Conservation (phyloP, 352 stramenopile species). For the Stramenopiles sp. region DNA sequence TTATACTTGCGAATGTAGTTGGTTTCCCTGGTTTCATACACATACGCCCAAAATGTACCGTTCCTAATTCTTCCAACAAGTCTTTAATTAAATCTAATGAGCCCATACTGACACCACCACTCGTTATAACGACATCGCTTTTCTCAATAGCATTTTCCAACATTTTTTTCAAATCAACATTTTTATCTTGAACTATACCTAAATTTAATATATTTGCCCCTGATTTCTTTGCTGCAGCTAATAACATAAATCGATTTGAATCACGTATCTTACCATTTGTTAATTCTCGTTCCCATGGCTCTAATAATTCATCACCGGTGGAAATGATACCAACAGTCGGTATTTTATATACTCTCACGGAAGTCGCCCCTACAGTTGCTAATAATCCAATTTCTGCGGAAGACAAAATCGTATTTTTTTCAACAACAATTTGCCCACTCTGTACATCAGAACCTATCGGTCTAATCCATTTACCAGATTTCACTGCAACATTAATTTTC, state of each 20-base stretch:
- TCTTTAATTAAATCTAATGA: slow-evolving; percentile 15
- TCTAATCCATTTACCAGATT: slow-evolving; percentile 46
- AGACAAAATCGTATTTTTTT: slow-evolving; percentile 41
- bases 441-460: slow-evolving; percentile 70
- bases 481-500: slow-evolving; percentile 38
- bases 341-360: slow-evolving; percentile 39
- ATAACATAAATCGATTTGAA: slow-evolving; percentile 76
- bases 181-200: slow-evolving; percentile 45
- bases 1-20: slow-evolving; percentile 78
- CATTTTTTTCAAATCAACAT: slow-evolving; percentile 29
- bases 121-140: slow-evolving; percentile 79
- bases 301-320: slow-evolving; percentile 77
- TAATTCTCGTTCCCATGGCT: slow-evolving; percentile 24
- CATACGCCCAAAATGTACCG: slow-evolving; percentile 78
- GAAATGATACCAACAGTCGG: slow-evolving; percentile 74
- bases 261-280: slow-evolving; percentile 64
- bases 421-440: slow-evolving; percentile 43
- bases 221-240: slow-evolving; percentile 34
- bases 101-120: slow-evolving; percentile 50
- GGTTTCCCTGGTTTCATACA: slow-evolving; percentile 95
- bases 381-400: slow-evolving; percentile 70
- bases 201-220: slow-evolving; percentile 25
- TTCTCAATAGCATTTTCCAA: slow-evolving; percentile 28
- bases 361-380: slow-evolving; percentile 51
- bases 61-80: slow-evolving; percentile 52